phyloP scores from a whole-genome alignment of 169 alveolate species.

The Besnoitia besnoiti region DNA sequence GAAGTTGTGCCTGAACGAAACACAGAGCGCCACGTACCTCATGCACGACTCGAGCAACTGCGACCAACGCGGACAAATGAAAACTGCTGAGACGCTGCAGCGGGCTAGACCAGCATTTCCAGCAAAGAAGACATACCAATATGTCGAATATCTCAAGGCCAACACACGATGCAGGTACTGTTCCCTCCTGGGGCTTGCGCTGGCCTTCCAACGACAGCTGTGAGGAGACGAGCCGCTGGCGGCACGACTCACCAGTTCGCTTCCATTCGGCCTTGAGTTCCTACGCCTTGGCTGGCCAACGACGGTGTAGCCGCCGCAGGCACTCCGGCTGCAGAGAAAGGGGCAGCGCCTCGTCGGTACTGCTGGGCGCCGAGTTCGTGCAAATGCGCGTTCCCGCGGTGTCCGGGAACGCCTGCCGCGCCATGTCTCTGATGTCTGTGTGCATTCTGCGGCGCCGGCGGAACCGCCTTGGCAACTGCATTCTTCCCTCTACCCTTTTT shows the following conservation, averaged over 20 bases:
- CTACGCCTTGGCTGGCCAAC: background rate
- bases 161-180: background rate
- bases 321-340: background rate
- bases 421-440: background rate
- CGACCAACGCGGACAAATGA: no score
- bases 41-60: no score
- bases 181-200: background rate
- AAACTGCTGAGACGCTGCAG: no score
- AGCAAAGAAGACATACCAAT: no score
- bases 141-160: background rate
- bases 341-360: background rate
- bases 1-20: background rate
- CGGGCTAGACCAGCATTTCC: no score
- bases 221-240: background rate
- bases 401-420: background rate
- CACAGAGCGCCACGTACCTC: no score
- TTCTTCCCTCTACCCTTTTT: slow-evolving; percentile 29
- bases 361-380: background rate
- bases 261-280: background rate
- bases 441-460: background rate
- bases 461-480: background rate
- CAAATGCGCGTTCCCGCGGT: background rate
- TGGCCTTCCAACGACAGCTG: background rate
- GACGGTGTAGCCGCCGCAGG: background rate
- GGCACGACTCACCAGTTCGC: background rate